phyloP scores from a whole-genome alignment of 2,329 filamentous ascomycete species.

The Cercospora sp. region DNA sequence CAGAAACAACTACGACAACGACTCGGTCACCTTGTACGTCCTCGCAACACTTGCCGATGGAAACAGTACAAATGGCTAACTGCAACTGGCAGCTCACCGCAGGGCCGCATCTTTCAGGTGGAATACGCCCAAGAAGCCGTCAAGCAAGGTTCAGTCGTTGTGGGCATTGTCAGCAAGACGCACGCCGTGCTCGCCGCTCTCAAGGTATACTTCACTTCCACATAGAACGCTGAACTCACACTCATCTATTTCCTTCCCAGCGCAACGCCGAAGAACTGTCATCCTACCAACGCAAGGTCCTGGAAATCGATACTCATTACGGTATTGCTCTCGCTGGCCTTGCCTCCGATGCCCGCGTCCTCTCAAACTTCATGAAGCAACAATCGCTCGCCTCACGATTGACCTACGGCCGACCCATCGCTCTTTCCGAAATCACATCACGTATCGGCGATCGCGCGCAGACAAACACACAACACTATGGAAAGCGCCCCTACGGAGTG shows the following conservation, averaged over 20 bases:
- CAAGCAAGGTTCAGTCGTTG: slow-evolving; percentile 97
- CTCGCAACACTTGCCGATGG: background rate
- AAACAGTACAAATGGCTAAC: slow-evolving; percentile 13
- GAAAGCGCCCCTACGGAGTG: slow-evolving; percentile 93
- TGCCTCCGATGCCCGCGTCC: slow-evolving; percentile 94
- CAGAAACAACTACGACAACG: slow-evolving; percentile 99
- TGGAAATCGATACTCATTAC: slow-evolving; percentile 91
- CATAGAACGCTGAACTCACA: background rate
- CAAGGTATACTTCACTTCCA: slow-evolving; percentile 64
- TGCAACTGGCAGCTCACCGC: slow-evolving; percentile 71
- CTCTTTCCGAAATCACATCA: slow-evolving; percentile 81
- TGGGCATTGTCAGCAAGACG: slow-evolving; percentile 96
- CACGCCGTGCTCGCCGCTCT: slow-evolving; percentile 93
- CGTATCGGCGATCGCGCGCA: slow-evolving; percentile 96
- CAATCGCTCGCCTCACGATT: slow-evolving; percentile 94
- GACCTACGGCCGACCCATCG: slow-evolving; percentile 92
- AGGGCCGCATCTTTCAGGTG: slow-evolving; percentile 99
- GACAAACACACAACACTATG: slow-evolving; percentile 96
- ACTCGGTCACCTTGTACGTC: slow-evolving; percentile 96
- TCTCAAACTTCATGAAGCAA: slow-evolving; percentile 99
- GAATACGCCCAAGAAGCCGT: slow-evolving; percentile 99
- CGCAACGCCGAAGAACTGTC: slow-evolving; percentile 98
- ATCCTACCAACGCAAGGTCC: slow-evolving; percentile 99
- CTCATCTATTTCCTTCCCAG: slow-evolving; percentile 49
- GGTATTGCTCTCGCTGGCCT: slow-evolving; percentile 95